A percentile compares a stretch with the other conserved stretches of the same genome.
Conservation (phyloP, 495 filamentous ascomycete species). For the Achaetomiella virescens region DNA sequence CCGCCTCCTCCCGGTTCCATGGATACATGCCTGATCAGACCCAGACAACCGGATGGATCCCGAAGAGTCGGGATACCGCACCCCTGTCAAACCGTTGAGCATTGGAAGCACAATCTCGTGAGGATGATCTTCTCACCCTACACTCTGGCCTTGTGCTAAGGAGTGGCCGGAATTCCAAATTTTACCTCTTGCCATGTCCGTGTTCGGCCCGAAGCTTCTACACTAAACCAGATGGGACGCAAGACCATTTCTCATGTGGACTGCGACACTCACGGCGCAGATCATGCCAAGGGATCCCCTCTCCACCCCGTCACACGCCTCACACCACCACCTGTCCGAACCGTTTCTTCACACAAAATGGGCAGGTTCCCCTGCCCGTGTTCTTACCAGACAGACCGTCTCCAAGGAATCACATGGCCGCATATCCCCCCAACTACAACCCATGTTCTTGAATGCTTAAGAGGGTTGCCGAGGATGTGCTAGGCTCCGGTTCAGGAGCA, state of each 20-base stretch:
- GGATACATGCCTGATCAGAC: too few relatives aligned
- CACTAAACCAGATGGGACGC: background rate
- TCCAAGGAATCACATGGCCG: background rate
- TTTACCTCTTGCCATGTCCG: background rate
- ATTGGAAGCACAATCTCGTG: too few relatives aligned
- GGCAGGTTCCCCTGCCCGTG: conserved; percentile 1
- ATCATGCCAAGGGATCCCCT: conserved; percentile 20
- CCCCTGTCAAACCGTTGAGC: too few relatives aligned
- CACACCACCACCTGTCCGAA: conserved; percentile 19
- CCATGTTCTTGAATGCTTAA: background rate
- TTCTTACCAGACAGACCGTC: background rate
- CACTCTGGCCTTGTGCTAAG: background rate
- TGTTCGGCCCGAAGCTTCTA: background rate
- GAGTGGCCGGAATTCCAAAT: background rate
- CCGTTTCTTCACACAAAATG: conserved; percentile 14
- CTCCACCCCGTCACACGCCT: conserved; percentile 9
- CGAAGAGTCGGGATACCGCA: too few relatives aligned
- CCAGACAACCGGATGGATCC: too few relatives aligned
- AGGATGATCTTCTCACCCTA: background rate
- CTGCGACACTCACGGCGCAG: conserved; percentile 17
- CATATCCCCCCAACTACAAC: background rate
- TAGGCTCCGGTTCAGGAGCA: background rate
- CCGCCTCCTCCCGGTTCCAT: too few relatives aligned
- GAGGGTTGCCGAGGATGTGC: background rate
- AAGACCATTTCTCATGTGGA: conserved; percentile 2